Evolutionary conservation across 768 basidiomycete species (phyloP).

Genomic region (Fibroporia radiculosa): DNA sequence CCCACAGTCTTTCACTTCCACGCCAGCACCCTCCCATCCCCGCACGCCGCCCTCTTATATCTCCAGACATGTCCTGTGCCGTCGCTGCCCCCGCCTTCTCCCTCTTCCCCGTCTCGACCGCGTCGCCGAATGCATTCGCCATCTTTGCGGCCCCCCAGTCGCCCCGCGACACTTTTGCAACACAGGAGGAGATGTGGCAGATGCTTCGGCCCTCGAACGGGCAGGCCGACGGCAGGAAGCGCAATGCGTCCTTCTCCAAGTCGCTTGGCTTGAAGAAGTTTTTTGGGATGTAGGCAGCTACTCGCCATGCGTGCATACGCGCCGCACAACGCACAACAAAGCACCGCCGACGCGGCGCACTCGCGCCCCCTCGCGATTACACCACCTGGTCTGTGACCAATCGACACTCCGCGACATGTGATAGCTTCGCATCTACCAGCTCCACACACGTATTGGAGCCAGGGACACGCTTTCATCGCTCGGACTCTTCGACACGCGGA

Average conservation of each 20-base stretch:
- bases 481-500: too few species aligned
- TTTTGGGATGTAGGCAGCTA: conserved; percentile 17
- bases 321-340: too few species aligned
- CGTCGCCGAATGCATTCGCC: conserved; percentile 13
- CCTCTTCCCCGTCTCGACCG: conserved; percentile 11
- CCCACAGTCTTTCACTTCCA: neutral
- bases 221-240: conserved; percentile 5
- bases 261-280: conserved; percentile 13
- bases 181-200: conserved; percentile 15
- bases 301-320: too few species aligned
- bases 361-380: too few species aligned
- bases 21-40: neutral
- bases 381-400: too few species aligned
- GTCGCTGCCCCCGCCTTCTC: conserved; percentile 8
- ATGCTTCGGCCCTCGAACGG: conserved; percentile 14
- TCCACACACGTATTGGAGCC: too few species aligned
- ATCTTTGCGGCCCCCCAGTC: conserved; percentile 13
- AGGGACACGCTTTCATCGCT: too few species aligned
- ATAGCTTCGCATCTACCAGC: too few species aligned
- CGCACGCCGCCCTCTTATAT: neutral
- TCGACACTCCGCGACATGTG: too few species aligned
- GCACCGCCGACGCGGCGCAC: too few species aligned
- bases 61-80: conserved; percentile 11
- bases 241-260: conserved; percentile 1
- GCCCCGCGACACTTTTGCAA: conserved; percentile 14